Percentiles rank a stretch among this genome's conserved stretches.
phyloP scores from a whole-genome alignment of 2,329 filamentous ascomycete species.

The Diatrype stigma region DNA sequence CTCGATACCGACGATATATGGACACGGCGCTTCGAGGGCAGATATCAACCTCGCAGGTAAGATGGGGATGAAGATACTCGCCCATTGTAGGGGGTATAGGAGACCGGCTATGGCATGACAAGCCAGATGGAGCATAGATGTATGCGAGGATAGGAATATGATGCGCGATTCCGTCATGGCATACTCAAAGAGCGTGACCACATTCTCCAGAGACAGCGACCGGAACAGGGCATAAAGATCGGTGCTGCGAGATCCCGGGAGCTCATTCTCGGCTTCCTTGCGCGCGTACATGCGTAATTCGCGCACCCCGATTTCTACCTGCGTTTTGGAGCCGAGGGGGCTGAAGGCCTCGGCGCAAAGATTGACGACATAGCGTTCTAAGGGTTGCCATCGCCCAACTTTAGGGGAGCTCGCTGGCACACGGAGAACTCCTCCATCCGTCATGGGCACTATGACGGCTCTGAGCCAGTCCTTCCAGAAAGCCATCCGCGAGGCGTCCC shows the following conservation, averaged over 20 bases:
- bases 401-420: constrained; percentile 85
- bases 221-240: constrained; percentile 93
- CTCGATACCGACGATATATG: constrained; percentile 95
- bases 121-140: constrained; percentile 91
- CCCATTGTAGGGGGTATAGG: constrained; percentile 88
- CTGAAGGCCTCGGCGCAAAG: constrained; percentile 92
- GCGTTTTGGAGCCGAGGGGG: constrained; percentile 88
- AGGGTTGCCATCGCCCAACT: constrained; percentile 89
- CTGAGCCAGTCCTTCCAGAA: constrained; percentile 99
- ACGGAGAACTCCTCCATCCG: constrained; percentile 74
- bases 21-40: constrained; percentile 89
- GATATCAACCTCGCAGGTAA: constrained; percentile 84
- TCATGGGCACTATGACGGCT: constrained; percentile 93
- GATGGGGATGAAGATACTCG: constrained; percentile 89
- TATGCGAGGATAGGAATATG: constrained; percentile 92
- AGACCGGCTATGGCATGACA: constrained; percentile 82
- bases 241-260: constrained; percentile 84
- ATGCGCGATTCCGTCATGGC: constrained; percentile 90
- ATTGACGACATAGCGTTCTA: constrained; percentile 96
- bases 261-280: constrained; percentile 87
- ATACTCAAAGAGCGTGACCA: constrained; percentile 90
- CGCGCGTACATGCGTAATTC: constrained; percentile 89
- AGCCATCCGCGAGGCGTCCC: constrained; percentile 74
- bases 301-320: constrained; percentile 85
- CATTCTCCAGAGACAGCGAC: constrained; percentile 84